These are phyloP conservation scores for Phytophthora meadii DNA, from an alignment of 352 stramenopile species.

Conservation along the genomic window DNA sequence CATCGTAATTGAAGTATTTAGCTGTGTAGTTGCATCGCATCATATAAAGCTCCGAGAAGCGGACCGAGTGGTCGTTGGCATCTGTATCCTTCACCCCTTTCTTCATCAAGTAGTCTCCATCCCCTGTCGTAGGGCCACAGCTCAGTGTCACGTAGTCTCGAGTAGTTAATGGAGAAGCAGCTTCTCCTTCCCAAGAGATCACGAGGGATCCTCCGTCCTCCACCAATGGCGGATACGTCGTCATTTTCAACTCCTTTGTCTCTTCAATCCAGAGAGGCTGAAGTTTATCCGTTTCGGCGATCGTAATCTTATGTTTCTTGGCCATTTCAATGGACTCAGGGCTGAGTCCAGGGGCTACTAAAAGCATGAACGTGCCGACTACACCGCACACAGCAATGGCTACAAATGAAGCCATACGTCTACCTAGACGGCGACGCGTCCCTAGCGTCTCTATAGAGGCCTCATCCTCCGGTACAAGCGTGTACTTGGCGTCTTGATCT, in stretches of 20 bases:
- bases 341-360: not conserved
- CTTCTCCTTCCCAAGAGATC: slow-evolving; percentile 47
- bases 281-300: slow-evolving; percentile 1
- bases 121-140: slow-evolving; percentile 57
- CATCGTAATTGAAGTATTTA: slow-evolving; percentile 60
- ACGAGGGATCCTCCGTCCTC: slow-evolving; percentile 62
- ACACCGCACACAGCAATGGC: slow-evolving; percentile 21
- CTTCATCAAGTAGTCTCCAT: slow-evolving; percentile 53
- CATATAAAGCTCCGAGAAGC: slow-evolving; percentile 75
- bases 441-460: slow-evolving; percentile 5
- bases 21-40: slow-evolving; percentile 74
- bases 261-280: not conserved
- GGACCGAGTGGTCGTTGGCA: slow-evolving; percentile 44
- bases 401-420: slow-evolving; percentile 14
- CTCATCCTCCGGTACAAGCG: slow-evolving; percentile 26
- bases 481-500: slow-evolving; percentile 29
- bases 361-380: slow-evolving; percentile 7
- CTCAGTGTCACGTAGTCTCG: slow-evolving; percentile 72
- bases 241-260: slow-evolving; percentile 34
- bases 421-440: slow-evolving; percentile 8
- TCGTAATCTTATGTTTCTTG: not conserved
- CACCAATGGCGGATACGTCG: slow-evolving; percentile 43
- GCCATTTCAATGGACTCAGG: too few relatives aligned
- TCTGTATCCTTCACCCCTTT: slow-evolving; percentile 46
- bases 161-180: slow-evolving; percentile 8